Evolutionary conservation across 345 rosid genomes (phyloP), one percentile per base, ranked within the genome.

Genomic region (Eutrema heterophyllum): DNA sequence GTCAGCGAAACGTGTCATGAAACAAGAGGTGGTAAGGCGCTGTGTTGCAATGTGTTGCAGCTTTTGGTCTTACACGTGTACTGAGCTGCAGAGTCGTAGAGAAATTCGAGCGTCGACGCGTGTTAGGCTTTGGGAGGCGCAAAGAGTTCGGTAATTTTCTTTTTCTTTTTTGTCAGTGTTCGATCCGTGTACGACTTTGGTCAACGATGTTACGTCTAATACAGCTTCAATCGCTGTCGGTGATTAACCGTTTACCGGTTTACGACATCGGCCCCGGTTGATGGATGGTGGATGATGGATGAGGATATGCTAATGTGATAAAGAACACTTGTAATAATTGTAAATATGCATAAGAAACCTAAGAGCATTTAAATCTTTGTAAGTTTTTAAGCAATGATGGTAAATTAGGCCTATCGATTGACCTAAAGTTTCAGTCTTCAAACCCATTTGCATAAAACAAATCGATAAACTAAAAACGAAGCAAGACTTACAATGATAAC

Each of bases 21-120:
- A 63, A 21, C 59, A 14, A 70, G 67, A 63, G 80, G 80, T 70
- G 39, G 59, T 76, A 54, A 54, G 16, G 75, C 65, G 70, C 63
- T 76, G 60, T 70, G 66, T 63, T 48, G 29, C 45, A 69, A 15
- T 76, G 60, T 70, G 66, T 63, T 48, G 29, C 45, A 69, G 24
- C 29, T 64, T 7, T 13, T 46, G 5, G 11, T 45, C 46, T 18
- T 38, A 64, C 75, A 76, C 80, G 80, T 63, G 71, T 62, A 13
- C 27, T 54, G n/a, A 74, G 56, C 16, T 0, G 0, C 24, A 59
- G 40, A 68, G 62, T 12, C 55, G 57, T 62, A 35, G 30, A 69
- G n/a, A 39, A 54, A 59, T 36, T 53, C 5, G 7, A 24, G 3
- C 32, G 44, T 27, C 13, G 74, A 68, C 74, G 10, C 58, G 74